These are phyloP conservation scores for Bretziella fagacearum DNA, from an alignment of 2,329 filamentous ascomycete genomes.

Conservation along the genomic window DNA sequence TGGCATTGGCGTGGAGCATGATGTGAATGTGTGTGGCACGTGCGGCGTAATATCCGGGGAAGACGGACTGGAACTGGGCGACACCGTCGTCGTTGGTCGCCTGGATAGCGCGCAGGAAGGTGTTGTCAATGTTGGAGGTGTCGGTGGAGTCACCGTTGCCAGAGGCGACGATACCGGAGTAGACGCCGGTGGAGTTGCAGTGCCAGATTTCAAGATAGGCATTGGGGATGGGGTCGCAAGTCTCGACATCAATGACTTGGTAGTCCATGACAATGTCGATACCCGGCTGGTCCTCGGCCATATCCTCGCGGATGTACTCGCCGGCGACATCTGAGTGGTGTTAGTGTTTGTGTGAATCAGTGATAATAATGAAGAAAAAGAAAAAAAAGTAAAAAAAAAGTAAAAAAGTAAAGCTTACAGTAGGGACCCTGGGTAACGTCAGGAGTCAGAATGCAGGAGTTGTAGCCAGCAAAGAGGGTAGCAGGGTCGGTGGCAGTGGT, in stretches of 20 bases:
- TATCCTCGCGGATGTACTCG: slow-evolving; percentile 24
- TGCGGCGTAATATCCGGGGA: slow-evolving; percentile 28
- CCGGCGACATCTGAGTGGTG: slow-evolving; percentile 21
- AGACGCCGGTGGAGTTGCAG: slow-evolving; percentile 29
- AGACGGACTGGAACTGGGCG: slow-evolving; percentile 26
- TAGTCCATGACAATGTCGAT: slow-evolving; percentile 26
- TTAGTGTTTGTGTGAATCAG: not conserved
- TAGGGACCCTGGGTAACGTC: slow-evolving; percentile 35
- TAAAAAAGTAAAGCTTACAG: slow-evolving; percentile 18
- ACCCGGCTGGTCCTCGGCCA: slow-evolving; percentile 26
- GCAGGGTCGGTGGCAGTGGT: slow-evolving; percentile 19
- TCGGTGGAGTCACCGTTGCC: slow-evolving; percentile 22
- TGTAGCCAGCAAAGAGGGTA: slow-evolving; percentile 23
- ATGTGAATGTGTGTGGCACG: slow-evolving; percentile 28
- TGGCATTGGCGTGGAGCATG: slow-evolving; percentile 21
- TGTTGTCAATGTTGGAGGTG: slow-evolving; percentile 21
- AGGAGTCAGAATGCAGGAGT: slow-evolving; percentile 31
- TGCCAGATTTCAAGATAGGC: slow-evolving; percentile 30
- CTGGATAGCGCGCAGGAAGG: slow-evolving; percentile 26
- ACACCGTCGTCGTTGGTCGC: slow-evolving; percentile 25
- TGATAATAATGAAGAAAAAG: not conserved
- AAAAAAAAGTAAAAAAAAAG: not conserved
- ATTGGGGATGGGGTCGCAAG: slow-evolving; percentile 25
- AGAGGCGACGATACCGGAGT: slow-evolving; percentile 24
- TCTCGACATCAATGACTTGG: slow-evolving; percentile 27